Evolutionary conservation across 306 rosid species (phyloP), one percentile per base, ranked within the genome.

Genomic region (Glycine tomentella): DNA sequence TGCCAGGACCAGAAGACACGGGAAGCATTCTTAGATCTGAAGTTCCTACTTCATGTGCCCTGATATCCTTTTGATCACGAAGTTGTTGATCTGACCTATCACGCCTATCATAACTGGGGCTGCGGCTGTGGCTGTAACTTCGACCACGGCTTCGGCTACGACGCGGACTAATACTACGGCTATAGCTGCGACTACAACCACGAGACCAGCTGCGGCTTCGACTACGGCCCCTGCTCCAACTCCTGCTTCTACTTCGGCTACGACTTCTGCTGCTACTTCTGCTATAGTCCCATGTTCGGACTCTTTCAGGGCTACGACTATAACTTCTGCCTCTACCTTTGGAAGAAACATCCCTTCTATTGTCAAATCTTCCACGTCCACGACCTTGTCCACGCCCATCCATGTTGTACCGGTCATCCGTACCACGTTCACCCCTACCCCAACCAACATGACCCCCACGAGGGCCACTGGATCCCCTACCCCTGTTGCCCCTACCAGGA

Each of bases 241-340:
- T 89, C 7, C 93, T 25, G 15, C 97, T 86, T 8, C 87, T 45
- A 6, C 73, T 82, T 3, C 96, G 74, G 9, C 89, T 90, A 0
- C 90, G 12, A 31, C 91, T 82, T 6, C 94, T 79, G 12, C 87
- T 86, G 3, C 79, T 73, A 34, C 91, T 86, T 9, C 87, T 76
- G 42, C 87, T 79, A 42, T 85, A 83, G 75, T 92, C 97, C 98
- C 98, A 92, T 38, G 98, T 94, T 56, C 98, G 84, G 67, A 94
- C 98, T 84, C 89, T 94, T 69, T 94, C 98, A 16, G 98, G 94
- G 81, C 99, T 95, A 6, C 97, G 91, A 52, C 98, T 94, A 52
- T 85, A 66, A 86, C 94, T 93, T 86, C 98, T 87, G 64, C 86
- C 99, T 86, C 96, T 88, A 74, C 74, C 88, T 86, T 95, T 89